Base-by-base conservation (phyloP, 352 stramenopile species). In the Phytophthora uliginosa region DNA sequence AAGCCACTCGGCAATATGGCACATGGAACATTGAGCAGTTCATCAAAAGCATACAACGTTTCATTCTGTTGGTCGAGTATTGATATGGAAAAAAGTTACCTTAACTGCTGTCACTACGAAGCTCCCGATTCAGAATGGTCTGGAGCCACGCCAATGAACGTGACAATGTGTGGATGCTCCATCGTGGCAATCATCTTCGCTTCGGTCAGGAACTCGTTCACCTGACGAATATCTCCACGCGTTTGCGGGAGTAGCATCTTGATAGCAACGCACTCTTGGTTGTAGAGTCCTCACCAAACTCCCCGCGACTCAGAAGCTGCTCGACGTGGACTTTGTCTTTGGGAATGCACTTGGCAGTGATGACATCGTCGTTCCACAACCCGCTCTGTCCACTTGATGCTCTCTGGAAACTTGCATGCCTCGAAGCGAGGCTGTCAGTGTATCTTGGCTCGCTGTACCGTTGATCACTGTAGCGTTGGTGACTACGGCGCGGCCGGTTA, bases 131-230 rank as follows among this genome's bases (percentile, higher is more conserved):
- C 33, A 71, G n/a, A 60, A 59, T 48, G 17, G 18, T 52, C 4
- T 65, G 63, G 4, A 71, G 79, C 79, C 26, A 87, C 73, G 9
- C 81, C 77, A n/a, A 85, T 26, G 54, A 85, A 85, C 1, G 65
- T 40, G 22, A 89, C 65, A 45, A 89, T 79, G 51, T 74, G 80
- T 1, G 81, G 71, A 48, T 88, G 81, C 9, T 74, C 48, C 38
- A 88, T 69, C 6, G 65, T 26, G 50, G 63, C 33, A 51, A 58
- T 69, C n/a, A 70, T 45, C 36, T 70, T 70, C 3, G 54, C 54
- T 70, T 70, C 63, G 24, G 28, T 8, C 3, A 74, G 56, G 2
- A 85, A 54, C 15, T 70, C 65, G 58, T 84, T 79, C 47, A 87
- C 81, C 8, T 78, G 66, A 2, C 76, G 57, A 3, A 65, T 61